phyloP scores from a whole-genome alignment of 2,329 filamentous ascomycete genomes.

The Fusarium duplospermum region DNA sequence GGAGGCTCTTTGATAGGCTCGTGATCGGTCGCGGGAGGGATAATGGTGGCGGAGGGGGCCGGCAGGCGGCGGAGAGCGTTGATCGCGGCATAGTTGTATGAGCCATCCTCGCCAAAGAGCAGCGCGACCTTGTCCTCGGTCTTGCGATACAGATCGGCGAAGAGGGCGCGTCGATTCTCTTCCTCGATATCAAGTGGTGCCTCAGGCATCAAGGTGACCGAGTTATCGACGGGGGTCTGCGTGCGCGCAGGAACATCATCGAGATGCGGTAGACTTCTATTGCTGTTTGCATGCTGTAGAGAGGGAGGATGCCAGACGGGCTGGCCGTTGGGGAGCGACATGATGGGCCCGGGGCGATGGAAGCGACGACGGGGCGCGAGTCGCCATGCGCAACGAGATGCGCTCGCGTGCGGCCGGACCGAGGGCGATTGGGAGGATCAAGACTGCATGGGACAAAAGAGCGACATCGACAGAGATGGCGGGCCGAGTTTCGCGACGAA shows the following conservation, averaged over 20 bases:
- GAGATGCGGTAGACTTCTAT: conserved; percentile 65
- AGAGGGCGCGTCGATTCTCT: conserved; percentile 77
- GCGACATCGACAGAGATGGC: conserved; percentile 66
- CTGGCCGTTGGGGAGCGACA: conserved; percentile 76
- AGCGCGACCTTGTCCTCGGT: conserved; percentile 81
- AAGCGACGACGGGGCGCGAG: conserved; percentile 60
- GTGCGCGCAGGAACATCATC: conserved; percentile 69
- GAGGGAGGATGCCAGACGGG: conserved; percentile 72
- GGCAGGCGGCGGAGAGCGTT: conserved; percentile 62
- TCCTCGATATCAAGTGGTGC: conserved; percentile 71
- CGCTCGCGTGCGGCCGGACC: conserved; percentile 64
- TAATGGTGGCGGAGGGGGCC: conserved; percentile 53
- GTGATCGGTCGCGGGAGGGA: conserved; percentile 69
- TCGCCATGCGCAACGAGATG: conserved; percentile 67
- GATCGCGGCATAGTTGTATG: conserved; percentile 64
- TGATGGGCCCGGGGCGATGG: conserved; percentile 65
- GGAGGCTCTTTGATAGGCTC: conserved; percentile 69
- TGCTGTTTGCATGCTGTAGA: conserved; percentile 59
- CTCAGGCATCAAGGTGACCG: conserved; percentile 68
- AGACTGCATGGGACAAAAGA: conserved; percentile 62
- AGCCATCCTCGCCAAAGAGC: conserved; percentile 74
- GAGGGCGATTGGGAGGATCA: conserved; percentile 59
- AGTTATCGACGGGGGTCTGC: conserved; percentile 63
- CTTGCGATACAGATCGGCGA: conserved; percentile 81
- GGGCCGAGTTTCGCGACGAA: conserved; percentile 52